phyloP scores from a whole-genome alignment of 148 eudicot genomes.

The Chenopodium suecicum region DNA sequence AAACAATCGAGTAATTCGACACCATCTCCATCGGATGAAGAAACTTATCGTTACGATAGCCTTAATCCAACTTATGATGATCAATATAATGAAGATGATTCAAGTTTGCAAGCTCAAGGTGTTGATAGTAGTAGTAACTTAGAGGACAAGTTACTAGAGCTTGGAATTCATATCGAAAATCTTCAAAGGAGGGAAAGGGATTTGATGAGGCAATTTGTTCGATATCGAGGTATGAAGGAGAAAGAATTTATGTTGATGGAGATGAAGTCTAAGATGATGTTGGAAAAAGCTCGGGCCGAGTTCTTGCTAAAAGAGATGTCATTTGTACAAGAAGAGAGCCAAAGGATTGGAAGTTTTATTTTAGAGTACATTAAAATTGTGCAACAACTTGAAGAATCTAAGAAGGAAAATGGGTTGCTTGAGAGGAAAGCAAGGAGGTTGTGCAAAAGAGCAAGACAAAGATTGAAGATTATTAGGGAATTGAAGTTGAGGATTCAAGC shows the following conservation, averaged over 20 bases:
- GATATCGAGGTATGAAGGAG: constrained; percentile 41
- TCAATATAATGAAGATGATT: constrained; percentile 2
- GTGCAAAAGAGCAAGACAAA: constrained; percentile 29
- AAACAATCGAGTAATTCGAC: constrained; percentile 17
- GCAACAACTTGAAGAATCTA: constrained; percentile 28
- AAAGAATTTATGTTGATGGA: constrained; percentile 40
- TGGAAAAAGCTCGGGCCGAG: constrained; percentile 43
- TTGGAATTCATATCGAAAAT: constrained; percentile 35
- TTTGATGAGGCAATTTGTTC: constrained; percentile 32
- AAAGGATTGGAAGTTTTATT: constrained; percentile 34
- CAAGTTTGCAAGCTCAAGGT: background rate
- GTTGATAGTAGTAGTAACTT: constrained; percentile 12
- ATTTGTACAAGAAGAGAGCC: constrained; percentile 28
- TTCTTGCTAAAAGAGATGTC: constrained; percentile 38
- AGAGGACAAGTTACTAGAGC: constrained; percentile 33
- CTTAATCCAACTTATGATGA: constrained; percentile 16
- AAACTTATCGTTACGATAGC: constrained; percentile 5
- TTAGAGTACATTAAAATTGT: constrained; percentile 29
- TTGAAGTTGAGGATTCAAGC: constrained; percentile 34
- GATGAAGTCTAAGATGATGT: constrained; percentile 26
- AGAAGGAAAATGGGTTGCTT: constrained; percentile 39
- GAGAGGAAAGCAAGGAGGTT: constrained; percentile 43
- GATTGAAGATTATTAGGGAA: constrained; percentile 27
- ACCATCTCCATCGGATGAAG: background rate
- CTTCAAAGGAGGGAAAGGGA: constrained; percentile 35